Conservation (phyloP, 2,329 filamentous ascomycete genomes). For the Talaromyces sp. region DNA sequence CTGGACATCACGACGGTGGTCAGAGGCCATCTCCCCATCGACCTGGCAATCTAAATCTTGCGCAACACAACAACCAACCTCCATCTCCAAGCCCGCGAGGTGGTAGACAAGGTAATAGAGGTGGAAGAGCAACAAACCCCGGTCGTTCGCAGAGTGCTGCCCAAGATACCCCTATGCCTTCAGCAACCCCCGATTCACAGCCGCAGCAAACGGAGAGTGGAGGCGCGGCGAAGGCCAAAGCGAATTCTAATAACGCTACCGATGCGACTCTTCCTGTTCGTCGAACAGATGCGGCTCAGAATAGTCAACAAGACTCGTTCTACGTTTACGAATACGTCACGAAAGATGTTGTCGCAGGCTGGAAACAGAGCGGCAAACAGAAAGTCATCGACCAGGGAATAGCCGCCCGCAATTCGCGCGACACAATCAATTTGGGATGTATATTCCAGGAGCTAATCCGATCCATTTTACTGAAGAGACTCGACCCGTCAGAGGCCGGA, state of each 20-base stretch:
- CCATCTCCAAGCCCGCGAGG: constrained; percentile 31
- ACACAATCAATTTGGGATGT: constrained; percentile 63
- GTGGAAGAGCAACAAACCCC: constrained; percentile 31
- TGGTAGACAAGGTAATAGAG: constrained; percentile 33
- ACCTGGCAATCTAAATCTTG: constrained; percentile 46
- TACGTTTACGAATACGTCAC: constrained; percentile 76
- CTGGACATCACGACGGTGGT: constrained; percentile 28
- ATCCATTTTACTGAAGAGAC: constrained; percentile 64
- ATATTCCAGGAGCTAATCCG: constrained; percentile 83
- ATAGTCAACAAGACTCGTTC: constrained; percentile 22
- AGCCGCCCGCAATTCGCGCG: constrained; percentile 62
- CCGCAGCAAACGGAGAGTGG: constrained; percentile 25
- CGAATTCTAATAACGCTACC: neutral
- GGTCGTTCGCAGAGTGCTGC: constrained; percentile 34
- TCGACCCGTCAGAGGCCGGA: constrained; percentile 67
- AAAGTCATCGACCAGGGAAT: constrained; percentile 62
- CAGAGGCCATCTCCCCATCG: constrained; percentile 45
- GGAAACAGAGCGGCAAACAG: constrained; percentile 64
- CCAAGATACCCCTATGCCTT: constrained; percentile 27
- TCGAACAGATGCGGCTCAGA: constrained; percentile 9
- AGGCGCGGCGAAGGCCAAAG: constrained; percentile 17
- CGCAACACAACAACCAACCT: constrained; percentile 46
- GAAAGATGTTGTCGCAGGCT: constrained; percentile 61
- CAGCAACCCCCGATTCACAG: constrained; percentile 19
- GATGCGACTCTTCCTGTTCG: constrained; percentile 20